Evolutionary conservation across 768 basidiomycete genomes (phyloP).

Genomic region (Mrakia blollopis): DNA sequence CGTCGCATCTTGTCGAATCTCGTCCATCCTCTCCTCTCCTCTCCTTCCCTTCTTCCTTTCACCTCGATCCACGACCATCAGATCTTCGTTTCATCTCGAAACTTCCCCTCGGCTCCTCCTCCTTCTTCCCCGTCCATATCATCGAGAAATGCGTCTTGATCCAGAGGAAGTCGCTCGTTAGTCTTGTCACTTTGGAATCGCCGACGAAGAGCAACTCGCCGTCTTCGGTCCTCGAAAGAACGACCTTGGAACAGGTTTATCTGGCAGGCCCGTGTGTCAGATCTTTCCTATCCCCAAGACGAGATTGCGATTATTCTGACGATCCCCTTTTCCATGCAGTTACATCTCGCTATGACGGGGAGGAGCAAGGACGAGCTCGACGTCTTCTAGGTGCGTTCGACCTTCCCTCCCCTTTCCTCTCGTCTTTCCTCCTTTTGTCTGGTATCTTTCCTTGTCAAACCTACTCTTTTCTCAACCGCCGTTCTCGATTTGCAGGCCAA

Average conservation of each 20-base stretch:
- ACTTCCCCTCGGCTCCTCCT: not conserved
- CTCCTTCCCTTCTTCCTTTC: not conserved
- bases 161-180: not conserved
- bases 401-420: no score
- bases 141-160: not conserved
- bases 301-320: no score
- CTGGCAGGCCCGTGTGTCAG: not conserved
- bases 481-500: no score
- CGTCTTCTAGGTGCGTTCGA: no score
- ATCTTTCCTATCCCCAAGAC: no score
- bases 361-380: no score
- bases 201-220: not conserved
- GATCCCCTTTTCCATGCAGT: no score
- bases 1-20: not conserved
- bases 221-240: not conserved
- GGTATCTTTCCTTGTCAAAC: no score
- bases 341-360: no score
- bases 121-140: not conserved
- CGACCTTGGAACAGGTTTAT: not conserved
- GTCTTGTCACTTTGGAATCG: not conserved
- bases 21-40: not conserved
- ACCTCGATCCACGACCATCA: not conserved
- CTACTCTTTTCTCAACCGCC: no score
- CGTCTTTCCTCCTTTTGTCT: no score
- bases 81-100: not conserved